Evolutionary conservation across 1,139 yeast genomes (phyloP).

Genomic region (Geotrichum fermentans): DNA sequence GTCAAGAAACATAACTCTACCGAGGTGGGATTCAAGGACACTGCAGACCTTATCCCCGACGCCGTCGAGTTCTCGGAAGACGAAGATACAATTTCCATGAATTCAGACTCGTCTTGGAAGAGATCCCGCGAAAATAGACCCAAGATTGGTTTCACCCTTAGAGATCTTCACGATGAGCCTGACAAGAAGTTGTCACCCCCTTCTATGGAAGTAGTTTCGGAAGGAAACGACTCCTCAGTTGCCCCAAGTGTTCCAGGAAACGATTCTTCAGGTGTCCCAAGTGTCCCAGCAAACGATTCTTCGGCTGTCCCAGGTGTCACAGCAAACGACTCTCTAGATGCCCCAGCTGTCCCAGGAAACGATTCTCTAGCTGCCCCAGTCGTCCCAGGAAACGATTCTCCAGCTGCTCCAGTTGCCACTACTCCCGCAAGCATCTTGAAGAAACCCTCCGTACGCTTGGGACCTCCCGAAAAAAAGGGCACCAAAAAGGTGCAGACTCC

Average conservation of each 20-base stretch:
- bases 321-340: background rate
- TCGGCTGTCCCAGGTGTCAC: too few relatives aligned
- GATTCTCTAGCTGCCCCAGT: background rate
- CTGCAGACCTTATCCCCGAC: background rate
- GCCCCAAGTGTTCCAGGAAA: too few relatives aligned
- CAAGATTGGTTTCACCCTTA: background rate
- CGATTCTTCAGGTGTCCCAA: too few relatives aligned
- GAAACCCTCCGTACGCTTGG: background rate
- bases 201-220: background rate
- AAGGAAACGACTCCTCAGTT: background rate
- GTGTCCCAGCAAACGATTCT: background rate
- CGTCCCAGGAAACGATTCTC: background rate
- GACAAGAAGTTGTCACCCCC: too few relatives aligned
- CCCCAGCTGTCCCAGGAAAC: background rate
- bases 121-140: slow-evolving; percentile 22
- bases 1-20: slow-evolving; percentile 2
- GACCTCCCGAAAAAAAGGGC: background rate
- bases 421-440: slow-evolving; percentile 1
- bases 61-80: slow-evolving; percentile 21
- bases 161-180: background rate
- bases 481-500: background rate
- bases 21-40: background rate
- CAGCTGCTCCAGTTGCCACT: background rate
- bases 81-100: slow-evolving; percentile 31
- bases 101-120: slow-evolving; percentile 35